phyloP scores from a whole-genome alignment of 2,329 filamentous ascomycete species.

The Aspergillus sojae region DNA sequence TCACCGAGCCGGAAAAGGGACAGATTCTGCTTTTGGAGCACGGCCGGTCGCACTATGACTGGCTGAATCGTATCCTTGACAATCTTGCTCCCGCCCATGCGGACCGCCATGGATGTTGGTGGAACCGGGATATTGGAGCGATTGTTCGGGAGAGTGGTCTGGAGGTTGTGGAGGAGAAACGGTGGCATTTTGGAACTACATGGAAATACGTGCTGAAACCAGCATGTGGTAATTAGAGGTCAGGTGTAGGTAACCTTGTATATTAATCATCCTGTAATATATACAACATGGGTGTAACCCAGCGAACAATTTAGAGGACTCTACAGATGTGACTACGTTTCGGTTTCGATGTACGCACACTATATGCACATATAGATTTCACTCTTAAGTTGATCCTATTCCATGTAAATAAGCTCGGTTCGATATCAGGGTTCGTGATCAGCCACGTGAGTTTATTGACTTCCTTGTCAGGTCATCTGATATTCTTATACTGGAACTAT shows the following conservation, averaged over 20 bases:
- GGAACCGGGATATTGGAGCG: conserved; percentile 54
- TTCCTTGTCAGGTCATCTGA: not conserved
- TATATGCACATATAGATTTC: no score
- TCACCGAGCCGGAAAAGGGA: conserved; percentile 44
- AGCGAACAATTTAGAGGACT: not conserved
- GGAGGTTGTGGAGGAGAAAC: conserved; percentile 49
- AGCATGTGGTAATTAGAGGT: conserved; percentile 11
- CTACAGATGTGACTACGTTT: not conserved
- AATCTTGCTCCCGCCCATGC: conserved; percentile 51
- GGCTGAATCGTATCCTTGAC: conserved; percentile 52
- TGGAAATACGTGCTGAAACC: conserved; percentile 48
- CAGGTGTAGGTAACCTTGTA: not conserved
- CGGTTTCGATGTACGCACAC: not conserved
- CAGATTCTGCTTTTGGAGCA: conserved; percentile 53
- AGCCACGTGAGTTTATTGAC: not conserved
- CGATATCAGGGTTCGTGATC: no score
- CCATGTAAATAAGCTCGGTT: no score
- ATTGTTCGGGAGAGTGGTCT: conserved; percentile 52
- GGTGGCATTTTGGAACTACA: conserved; percentile 53
- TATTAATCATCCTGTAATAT: not conserved
- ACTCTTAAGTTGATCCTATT: no score
- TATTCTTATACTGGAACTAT: not conserved
- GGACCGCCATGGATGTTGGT: conserved; percentile 56
- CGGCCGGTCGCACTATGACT: conserved; percentile 49
- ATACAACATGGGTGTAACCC: not conserved